phyloP scores from a whole-genome alignment of 2,329 filamentous ascomycete genomes.

The Fusarium sp. region DNA sequence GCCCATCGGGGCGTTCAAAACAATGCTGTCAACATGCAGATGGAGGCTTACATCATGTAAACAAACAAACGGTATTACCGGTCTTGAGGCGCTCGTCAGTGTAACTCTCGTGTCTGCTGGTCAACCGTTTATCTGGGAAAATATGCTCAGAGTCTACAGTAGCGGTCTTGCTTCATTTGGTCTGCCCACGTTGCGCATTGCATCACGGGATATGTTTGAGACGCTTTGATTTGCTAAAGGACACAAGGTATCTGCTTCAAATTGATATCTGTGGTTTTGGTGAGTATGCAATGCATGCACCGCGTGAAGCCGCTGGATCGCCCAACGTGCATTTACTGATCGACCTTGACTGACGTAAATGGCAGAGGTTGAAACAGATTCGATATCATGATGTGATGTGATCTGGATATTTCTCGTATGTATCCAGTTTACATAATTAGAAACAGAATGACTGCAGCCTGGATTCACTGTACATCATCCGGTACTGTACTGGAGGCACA shows the following conservation, averaged over 20 bases:
- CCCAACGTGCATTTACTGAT: constrained; percentile 29
- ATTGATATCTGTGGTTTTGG: not conserved
- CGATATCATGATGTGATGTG: not conserved
- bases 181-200: constrained; percentile 32
- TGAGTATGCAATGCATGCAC: constrained; percentile 14
- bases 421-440: not conserved
- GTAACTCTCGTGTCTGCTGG: constrained; percentile 45
- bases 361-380: constrained; percentile 4
- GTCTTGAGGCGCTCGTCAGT: constrained; percentile 22
- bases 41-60: constrained; percentile 30
- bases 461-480: constrained; percentile 1
- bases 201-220: constrained; percentile 28
- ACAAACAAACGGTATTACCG: constrained; percentile 31
- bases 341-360: constrained; percentile 28
- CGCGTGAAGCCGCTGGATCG: constrained; percentile 36
- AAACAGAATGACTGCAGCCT: not conserved
- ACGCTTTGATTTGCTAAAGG: constrained; percentile 1
- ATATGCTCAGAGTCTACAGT: constrained; percentile 4
- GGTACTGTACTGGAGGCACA: not conserved
- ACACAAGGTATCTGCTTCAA: not conserved
- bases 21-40: constrained; percentile 10
- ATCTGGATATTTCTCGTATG: not conserved
- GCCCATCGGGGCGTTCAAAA: constrained; percentile 23
- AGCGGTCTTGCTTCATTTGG: constrained; percentile 20
- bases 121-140: constrained; percentile 29